These are phyloP conservation scores for Ceratobasidium sp. DNA, from an alignment of 1,284 basidiomycete species.

Conservation along the genomic window DNA sequence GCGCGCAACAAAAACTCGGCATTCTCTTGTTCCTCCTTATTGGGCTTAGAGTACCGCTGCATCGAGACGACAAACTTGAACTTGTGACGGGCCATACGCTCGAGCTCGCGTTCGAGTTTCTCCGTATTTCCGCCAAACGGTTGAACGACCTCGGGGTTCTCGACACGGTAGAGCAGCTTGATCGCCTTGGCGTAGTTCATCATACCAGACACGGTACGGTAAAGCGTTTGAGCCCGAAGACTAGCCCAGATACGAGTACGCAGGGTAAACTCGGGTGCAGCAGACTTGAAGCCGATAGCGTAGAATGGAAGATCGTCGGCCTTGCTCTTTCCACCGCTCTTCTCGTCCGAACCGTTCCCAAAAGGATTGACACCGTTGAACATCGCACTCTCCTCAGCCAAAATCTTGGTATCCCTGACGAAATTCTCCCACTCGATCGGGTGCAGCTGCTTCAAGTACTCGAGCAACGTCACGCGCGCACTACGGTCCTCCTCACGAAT, in stretches of 20 bases:
- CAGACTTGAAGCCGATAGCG: constrained; percentile 99
- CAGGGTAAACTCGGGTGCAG: constrained; percentile 97
- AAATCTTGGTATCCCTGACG: constrained; percentile 98
- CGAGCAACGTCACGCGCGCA: constrained; percentile 91
- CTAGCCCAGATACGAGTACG: constrained; percentile 99
- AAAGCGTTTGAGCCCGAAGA: constrained; percentile 96
- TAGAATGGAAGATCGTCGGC: constrained; percentile 97
- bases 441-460: constrained; percentile 98
- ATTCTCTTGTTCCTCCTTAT: constrained; percentile 99
- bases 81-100: constrained; percentile 96
- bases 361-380: constrained; percentile 85
- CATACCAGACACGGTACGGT: constrained; percentile 99
- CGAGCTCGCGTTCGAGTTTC: constrained; percentile 94
- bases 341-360: constrained; percentile 77
- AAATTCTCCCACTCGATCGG: constrained; percentile 99
- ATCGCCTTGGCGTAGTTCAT: constrained; percentile 99
- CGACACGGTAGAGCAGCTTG: constrained; percentile 98
- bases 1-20: constrained; percentile 97
- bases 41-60: constrained; percentile 99
- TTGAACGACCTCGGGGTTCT: constrained; percentile 99
- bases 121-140: constrained; percentile 98
- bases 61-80: constrained; percentile 99
- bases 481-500: constrained; percentile 97
- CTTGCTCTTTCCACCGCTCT: constrained; percentile 81
- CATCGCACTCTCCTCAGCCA: constrained; percentile 94